These are phyloP conservation scores for Pichia sp. DNA, from an alignment of 1,139 yeast genomes.

Conservation along the genomic window DNA sequence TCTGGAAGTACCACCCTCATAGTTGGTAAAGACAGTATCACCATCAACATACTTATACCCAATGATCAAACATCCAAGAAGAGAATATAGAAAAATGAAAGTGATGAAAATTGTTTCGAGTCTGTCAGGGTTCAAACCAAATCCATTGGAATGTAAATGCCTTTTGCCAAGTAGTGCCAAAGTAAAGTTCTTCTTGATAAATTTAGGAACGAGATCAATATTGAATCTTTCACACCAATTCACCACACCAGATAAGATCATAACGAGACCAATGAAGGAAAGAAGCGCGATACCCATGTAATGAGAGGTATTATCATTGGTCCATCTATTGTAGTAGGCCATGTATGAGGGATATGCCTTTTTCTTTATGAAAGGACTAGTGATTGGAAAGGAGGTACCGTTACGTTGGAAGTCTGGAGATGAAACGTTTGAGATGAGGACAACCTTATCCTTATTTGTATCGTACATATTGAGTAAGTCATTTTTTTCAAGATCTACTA, in stretches of 20 bases:
- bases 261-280: conserved; percentile 43
- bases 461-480: not conserved
- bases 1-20: conserved; percentile 40
- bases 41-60: conserved; percentile 39
- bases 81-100: conserved; percentile 39
- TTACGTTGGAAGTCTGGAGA: not conserved
- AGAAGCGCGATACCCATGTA: conserved; percentile 42
- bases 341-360: conserved; percentile 31
- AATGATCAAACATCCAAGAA: conserved; percentile 20
- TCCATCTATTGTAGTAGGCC: conserved; percentile 29
- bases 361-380: conserved; percentile 17
- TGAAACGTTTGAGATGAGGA: conserved; percentile 16
- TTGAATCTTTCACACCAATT: conserved; percentile 37
- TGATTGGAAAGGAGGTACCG: conserved; percentile 2
- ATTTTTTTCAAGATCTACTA: not conserved
- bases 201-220: conserved; percentile 31
- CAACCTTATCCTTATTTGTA: conserved; percentile 36
- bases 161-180: conserved; percentile 40
- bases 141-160: conserved; percentile 35
- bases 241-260: conserved; percentile 33
- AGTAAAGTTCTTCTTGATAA: conserved; percentile 36
- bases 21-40: conserved; percentile 32
- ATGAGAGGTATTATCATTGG: conserved; percentile 35
- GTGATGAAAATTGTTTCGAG: conserved; percentile 46
- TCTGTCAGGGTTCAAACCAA: conserved; percentile 53